Percentiles rank a stretch among this genome's conserved stretches.
Conservation (phyloP, 306 rosid genomes). For the Quercus agrifolia region DNA sequence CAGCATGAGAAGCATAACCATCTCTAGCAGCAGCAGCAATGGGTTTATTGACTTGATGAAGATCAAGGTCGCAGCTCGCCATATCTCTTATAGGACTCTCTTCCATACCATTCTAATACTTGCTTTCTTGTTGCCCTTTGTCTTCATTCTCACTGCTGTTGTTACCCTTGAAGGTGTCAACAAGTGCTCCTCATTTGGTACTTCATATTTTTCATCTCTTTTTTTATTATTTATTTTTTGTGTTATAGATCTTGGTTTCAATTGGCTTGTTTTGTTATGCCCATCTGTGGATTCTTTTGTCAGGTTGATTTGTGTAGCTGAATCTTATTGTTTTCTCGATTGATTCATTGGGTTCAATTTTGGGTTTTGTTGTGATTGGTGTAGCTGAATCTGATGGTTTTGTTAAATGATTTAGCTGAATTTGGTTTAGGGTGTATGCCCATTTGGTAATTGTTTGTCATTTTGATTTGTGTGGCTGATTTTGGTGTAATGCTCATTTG, state of each 20-base stretch:
- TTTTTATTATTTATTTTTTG: neutral
- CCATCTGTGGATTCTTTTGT: constrained; percentile 1
- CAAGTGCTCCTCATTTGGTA: constrained; percentile 99
- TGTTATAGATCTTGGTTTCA: constrained; percentile 45
- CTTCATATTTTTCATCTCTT: constrained; percentile 11
- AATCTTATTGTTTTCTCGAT: constrained; percentile 2
- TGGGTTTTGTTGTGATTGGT: neutral
- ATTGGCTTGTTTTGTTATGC: constrained; percentile 1
- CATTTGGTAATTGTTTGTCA: neutral
- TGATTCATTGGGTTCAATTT: neutral
- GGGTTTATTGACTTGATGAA: constrained; percentile 99
- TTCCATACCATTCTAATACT: constrained; percentile 97
- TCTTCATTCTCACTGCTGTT: constrained; percentile 97
- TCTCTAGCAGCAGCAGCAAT: constrained; percentile 97
- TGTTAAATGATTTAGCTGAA: neutral
- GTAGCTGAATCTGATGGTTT: neutral
- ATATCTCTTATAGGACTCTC: constrained; percentile 95
- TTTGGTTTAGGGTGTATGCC: neutral
- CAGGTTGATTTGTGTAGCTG: constrained; percentile 4
- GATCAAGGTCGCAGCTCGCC: constrained; percentile 99
- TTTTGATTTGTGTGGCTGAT: neutral
- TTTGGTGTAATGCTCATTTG: neutral
- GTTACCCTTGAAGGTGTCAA: constrained; percentile 99
- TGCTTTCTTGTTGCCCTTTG: constrained; percentile 94
- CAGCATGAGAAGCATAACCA: constrained; percentile 99